Evolutionary conservation across 164 flowering plant species (phyloP), one percentile per base, ranked within the genome.

Genomic region (Protea cynaroides): DNA sequence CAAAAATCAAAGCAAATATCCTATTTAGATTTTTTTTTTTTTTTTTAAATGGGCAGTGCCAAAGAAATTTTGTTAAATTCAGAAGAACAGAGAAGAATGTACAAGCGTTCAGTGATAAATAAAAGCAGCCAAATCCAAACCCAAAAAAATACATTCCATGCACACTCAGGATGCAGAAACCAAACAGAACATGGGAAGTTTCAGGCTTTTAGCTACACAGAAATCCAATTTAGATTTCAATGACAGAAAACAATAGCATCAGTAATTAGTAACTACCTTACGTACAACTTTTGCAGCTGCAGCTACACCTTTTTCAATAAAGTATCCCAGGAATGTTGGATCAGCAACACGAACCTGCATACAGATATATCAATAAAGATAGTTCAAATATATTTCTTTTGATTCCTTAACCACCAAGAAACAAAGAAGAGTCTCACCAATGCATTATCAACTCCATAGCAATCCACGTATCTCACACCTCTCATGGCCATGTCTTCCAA

Each of bases 201-300:
- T n/a, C n/a, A n/a, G n/a, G n/a, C 46, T 8, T 40, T 4, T 9
- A 40, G 46, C 14, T 40, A 40, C 46, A 40, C 34, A 2, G 34
- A 29, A 29, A 29, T 40, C 34, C 34, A 29, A 29, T 29, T 29
- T 40, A 40, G 46, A 40, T 40, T 40, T 40, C 8, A 5, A 21
- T 56, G 25, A 24, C 38, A 52, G 24, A 49, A 43, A 53, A 25
- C 23, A 56, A 49, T 10, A 44, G 60, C 9, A 29, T 18, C 19
- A 55, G 46, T 10, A 40, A 12, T 40, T 40, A 40, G 46, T 49
- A 70, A 22, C 62, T 75, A 94, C 97, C 99, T 95, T 95, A n/a
- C 92, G 86, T 24, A 95, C 99, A 77, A 95, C 99, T 85, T 95
- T 95, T n/a, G 99, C 98, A 52, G 97, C 97, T 59, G 99, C 80